Evolutionary conservation across 495 filamentous ascomycete species (phyloP).

Genomic region (Platismatia glauca): DNA sequence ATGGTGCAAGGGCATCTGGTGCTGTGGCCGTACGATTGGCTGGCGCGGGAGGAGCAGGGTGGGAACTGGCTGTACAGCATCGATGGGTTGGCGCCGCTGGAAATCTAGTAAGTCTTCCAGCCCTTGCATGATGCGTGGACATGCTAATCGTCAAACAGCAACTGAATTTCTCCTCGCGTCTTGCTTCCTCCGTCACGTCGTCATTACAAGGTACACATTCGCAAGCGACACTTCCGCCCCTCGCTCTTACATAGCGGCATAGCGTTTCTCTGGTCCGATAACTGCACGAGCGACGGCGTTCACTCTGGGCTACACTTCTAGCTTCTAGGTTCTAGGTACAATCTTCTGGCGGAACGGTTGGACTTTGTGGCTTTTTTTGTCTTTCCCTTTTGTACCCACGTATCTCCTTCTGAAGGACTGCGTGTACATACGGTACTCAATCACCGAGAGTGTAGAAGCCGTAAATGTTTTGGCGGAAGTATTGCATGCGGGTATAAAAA

Average conservation of each 20-base stretch:
- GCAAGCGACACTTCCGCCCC: background rate
- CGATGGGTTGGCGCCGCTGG: slow-evolving; percentile 87
- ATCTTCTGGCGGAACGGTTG: background rate
- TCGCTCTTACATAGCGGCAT: background rate
- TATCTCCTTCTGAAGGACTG: background rate
- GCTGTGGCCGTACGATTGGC: slow-evolving; percentile 89
- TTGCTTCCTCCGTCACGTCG: background rate
- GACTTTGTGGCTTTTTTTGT: background rate
- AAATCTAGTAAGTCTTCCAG: slow-evolving; percentile 77
- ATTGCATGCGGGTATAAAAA: too few relatives aligned
- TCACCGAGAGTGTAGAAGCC: background rate
- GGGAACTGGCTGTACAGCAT: slow-evolving; percentile 97
- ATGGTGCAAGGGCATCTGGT: slow-evolving; percentile 85
- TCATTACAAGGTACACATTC: background rate
- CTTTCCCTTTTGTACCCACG: background rate
- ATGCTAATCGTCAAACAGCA: background rate
- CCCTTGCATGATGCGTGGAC: background rate
- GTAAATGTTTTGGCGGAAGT: background rate
- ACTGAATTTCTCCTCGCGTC: background rate
- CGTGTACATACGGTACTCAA: background rate
- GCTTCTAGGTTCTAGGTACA: background rate
- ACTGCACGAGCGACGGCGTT: slow-evolving; percentile 11
- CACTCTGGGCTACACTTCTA: background rate
- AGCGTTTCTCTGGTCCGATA: background rate
- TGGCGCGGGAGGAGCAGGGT: slow-evolving; percentile 78